Base-by-base conservation (phyloP, 2,329 filamentous ascomycete species). In the Paraconiothyrium sp. region DNA sequence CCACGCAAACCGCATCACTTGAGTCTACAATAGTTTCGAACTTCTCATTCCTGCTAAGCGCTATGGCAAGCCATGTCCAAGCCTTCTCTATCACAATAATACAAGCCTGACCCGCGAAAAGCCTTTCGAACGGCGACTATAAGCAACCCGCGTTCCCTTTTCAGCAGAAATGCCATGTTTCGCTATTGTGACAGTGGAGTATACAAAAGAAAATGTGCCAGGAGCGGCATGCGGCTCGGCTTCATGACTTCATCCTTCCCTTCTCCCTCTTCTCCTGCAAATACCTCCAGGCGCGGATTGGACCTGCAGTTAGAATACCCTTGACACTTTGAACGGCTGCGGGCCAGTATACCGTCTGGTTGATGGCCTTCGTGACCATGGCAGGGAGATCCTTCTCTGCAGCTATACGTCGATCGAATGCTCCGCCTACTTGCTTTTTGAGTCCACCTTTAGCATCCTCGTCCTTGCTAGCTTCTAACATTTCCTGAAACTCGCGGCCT, bases 261-360 rank as follows among this genome's bases (percentile, higher is more conserved):
- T 84, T 84, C 34, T 73, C 72, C 48, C 81, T 71, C 84, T 99
- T 99, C 77, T 98, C 95, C 47, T 85, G 83, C 58, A 96, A 72
- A 76, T 99, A 99, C 64, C 89, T 86, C 82, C 86, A 85, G 6
- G 90, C 90, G 71, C 89, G 87, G 7, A 82, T 75, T 16, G 91
- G 76, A 0, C 95, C 96, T 0, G 91, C 89, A 2, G 93, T 98
- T 48, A 97, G 78, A 1, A 91, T 77, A 1, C 93, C 90, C 81
- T 99, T 99, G 64, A 94, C 76, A 57, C 89, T 95, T 79, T 99
- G 94, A 5, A 89, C 89, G 2, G 92, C 93, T 72, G 93, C 95
- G 0, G 95, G 94, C 95, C 95, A 98, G 59, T 88, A 87, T 70
- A 98, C 92, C 0, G 96, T 98, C 75, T 91, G 91, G 74, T 89